Conservation (phyloP, 768 basidiomycete genomes). For the Tricholoma saponaceum region DNA sequence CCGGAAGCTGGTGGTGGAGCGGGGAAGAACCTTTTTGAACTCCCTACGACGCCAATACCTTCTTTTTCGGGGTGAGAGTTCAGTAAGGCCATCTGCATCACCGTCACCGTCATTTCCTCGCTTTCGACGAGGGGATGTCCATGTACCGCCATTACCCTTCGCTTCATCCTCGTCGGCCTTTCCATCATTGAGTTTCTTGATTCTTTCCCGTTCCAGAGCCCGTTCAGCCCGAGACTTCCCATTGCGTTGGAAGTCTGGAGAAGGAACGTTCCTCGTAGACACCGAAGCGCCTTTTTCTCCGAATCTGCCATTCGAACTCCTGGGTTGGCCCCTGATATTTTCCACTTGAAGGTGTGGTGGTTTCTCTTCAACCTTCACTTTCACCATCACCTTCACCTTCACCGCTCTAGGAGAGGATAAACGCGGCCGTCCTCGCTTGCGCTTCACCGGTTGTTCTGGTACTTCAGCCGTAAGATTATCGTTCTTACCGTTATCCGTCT, state of each 20-base stretch:
- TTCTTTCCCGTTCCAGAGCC: constrained; percentile 37
- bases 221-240: constrained; percentile 35
- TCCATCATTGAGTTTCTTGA: constrained; percentile 13
- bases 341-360: constrained; percentile 14
- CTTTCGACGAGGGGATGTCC: constrained; percentile 23
- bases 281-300: constrained; percentile 49
- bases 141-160: constrained; percentile 5
- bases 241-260: background rate
- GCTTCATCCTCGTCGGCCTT: constrained; percentile 15
- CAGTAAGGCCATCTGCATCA: constrained; percentile 23
- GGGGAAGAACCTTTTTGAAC: constrained; percentile 36
- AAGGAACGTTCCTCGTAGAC: constrained; percentile 28
- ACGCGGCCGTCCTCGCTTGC: constrained; percentile 40
- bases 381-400: constrained; percentile 3
- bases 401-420: constrained; percentile 24
- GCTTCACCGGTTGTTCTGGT: constrained; percentile 20
- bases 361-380: constrained; percentile 19
- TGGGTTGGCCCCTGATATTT: constrained; percentile 44
- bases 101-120: constrained; percentile 29
- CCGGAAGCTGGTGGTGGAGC: constrained; percentile 35
- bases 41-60: constrained; percentile 15
- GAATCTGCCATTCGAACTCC: constrained; percentile 63
- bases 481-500: constrained; percentile 8
- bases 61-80: constrained; percentile 26
- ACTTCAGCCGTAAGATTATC: constrained; percentile 9